Conservation (phyloP, 129 eudicot genomes). For the Saussurea involucrata region DNA sequence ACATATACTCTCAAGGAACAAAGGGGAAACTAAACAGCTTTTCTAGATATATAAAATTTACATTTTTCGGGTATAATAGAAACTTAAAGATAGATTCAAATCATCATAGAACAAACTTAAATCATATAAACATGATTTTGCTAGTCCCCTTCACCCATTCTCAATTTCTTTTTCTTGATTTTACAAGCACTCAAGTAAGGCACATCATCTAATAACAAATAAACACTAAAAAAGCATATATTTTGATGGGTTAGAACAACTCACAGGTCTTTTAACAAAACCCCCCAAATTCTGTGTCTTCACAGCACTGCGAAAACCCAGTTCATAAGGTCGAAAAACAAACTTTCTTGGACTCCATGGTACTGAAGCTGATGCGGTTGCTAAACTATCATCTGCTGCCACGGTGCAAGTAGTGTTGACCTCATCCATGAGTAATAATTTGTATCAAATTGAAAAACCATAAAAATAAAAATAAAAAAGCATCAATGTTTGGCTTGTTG, state of each 20-base stretch:
- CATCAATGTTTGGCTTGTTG: constrained; percentile 19
- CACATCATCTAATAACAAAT: background rate
- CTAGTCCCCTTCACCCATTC: background rate
- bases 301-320: constrained; percentile 11
- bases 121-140: background rate
- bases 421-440: constrained; percentile 49
- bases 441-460: background rate
- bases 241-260: constrained; percentile 20
- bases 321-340: constrained; percentile 56
- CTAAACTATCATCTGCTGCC: constrained; percentile 32
- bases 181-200: background rate
- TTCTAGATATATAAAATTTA: background rate
- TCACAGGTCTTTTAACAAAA: constrained; percentile 68
- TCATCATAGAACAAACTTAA: background rate
- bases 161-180: background rate
- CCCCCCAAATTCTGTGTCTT: constrained; percentile 45
- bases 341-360: constrained; percentile 74
- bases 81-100: background rate
- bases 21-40: background rate
- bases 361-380: constrained; percentile 27
- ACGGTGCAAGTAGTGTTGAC: constrained; percentile 30
- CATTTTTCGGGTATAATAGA: background rate
- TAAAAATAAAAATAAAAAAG: background rate
- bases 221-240: background rate
- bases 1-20: background rate